Evolutionary conservation across 768 basidiomycete genomes (phyloP).

Genomic region (Rhodotorula taiwanensis): DNA sequence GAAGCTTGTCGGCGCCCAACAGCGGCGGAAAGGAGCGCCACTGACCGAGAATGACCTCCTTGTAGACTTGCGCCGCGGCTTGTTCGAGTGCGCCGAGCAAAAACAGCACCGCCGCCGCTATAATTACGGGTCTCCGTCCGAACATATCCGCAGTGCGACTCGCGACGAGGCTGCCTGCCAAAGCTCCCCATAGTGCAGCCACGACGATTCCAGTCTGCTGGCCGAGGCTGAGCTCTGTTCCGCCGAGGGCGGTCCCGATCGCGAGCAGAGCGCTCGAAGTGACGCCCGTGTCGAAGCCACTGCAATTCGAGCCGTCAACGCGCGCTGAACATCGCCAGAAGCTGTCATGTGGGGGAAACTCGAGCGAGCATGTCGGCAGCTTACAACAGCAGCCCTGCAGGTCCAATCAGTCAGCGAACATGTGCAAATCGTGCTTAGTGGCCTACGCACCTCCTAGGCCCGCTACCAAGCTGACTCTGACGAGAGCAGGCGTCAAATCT

Average conservation of each 20-base stretch:
- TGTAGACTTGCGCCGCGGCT: constrained; percentile 27
- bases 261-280: constrained; percentile 21
- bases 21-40: neutral
- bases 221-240: constrained; percentile 7
- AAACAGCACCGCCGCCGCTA: constrained; percentile 23
- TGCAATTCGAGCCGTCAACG: neutral
- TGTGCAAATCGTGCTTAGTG: too few species aligned
- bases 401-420: neutral
- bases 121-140: constrained; percentile 27
- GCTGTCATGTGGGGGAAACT: neutral
- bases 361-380: neutral
- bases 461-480: constrained; percentile 13
- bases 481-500: constrained; percentile 12
- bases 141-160: constrained; percentile 14
- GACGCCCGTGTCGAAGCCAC: constrained; percentile 33
- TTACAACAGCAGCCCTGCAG: constrained; percentile 18
- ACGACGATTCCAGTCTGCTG: constrained; percentile 30
- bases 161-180: constrained; percentile 10
- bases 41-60: constrained; percentile 32
- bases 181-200: constrained; percentile 13
- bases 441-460: constrained; percentile 19
- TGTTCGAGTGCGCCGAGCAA: constrained; percentile 31
- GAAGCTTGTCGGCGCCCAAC: neutral
- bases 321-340: too few species aligned
- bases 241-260: constrained; percentile 12